Evolutionary conservation across 2,329 filamentous ascomycete species (phyloP), one percentile per base, ranked within the genome.

Genomic region (Calonectria henricotiae): DNA sequence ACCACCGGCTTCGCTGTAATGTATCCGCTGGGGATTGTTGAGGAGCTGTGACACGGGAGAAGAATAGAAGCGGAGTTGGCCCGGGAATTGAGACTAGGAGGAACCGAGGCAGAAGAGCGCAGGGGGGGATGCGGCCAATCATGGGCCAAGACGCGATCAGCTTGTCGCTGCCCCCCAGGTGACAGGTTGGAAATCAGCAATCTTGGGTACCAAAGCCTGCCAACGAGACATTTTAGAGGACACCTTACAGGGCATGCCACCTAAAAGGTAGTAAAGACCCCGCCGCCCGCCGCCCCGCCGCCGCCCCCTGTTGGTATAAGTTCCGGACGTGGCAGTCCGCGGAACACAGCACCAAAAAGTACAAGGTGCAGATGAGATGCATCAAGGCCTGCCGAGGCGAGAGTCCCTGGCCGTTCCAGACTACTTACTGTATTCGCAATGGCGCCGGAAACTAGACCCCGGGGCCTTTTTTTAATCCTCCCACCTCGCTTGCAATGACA

Each of bases 111-210:
- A 43, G 39, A 71, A 71, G 49, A 23, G 51, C 15, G 35, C 51
- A 58, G 20, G 51, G 35, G 35, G 20, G 25, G 2, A 27, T 7
- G 51, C 20, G 23, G 20, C 75, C 72, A 77, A 76, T 73, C 17
- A 73, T 54, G 55, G 30, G 15, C 23, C 7, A 9, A 12, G 61
- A 69, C 69, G 74, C 72, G 72, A 75, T 74, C 73, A 74, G 62
- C 64, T 47, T 65, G 64, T 47, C 55, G 67, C 47, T 70, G 54
- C 60, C 41, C 58, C 39, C 30, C 55, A 65, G 65, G 43, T 54
- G 51, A 67, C 54, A 70, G 54, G 68, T 60, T 37, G 51, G 51
- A 39, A 23, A 58, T 37, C 51, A 58, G 35, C 51, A 17, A 8
- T 20, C 32, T 25, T 25, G 51, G 47, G n/a, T 32, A 23, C 47